Percentiles rank a stretch among this genome's conserved stretches.
These are phyloP conservation scores for Polytrichum formosum DNA, from an alignment of 225 moss, liverwort and hornwort genomes.

Conservation along the genomic window DNA sequence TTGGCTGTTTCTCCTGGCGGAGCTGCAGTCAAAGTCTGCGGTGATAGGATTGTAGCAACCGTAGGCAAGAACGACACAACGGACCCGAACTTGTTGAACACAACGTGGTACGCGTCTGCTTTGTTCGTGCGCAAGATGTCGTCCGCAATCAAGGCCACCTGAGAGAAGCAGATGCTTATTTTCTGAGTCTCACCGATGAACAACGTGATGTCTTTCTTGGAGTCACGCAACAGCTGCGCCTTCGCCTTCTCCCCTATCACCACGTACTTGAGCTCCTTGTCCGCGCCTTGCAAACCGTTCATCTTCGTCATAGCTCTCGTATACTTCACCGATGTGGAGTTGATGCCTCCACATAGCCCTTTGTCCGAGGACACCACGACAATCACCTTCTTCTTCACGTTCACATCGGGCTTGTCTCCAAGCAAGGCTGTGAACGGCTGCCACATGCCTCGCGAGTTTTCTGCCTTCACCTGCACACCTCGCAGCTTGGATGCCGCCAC, in stretches of 20 bases:
- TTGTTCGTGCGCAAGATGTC: constrained; percentile 35
- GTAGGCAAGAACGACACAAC: constrained; percentile 55
- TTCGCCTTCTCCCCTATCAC: constrained; percentile 50
- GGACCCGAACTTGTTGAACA: constrained; percentile 54
- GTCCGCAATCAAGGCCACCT: constrained; percentile 48
- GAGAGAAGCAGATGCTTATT: constrained; percentile 36
- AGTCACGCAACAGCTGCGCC: constrained; percentile 43
- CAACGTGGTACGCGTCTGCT: constrained; percentile 30
- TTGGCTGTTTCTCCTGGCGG: constrained; percentile 14
- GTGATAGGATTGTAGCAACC: constrained; percentile 39
- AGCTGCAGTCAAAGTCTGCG: constrained; percentile 22
- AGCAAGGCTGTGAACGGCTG: constrained; percentile 52
- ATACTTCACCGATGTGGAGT: constrained; percentile 50
- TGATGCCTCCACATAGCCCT: constrained; percentile 56
- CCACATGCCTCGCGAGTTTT: constrained; percentile 52
- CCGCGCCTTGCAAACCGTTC: constrained; percentile 20
- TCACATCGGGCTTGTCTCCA: constrained; percentile 31
- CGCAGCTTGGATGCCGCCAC: constrained; percentile 64
- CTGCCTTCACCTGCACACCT: constrained; percentile 43
- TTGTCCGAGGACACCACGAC: constrained; percentile 43
- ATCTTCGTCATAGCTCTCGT: constrained; percentile 18
- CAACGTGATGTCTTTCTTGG: constrained; percentile 13
- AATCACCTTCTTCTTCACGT: constrained; percentile 7
- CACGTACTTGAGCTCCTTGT: constrained; percentile 26
- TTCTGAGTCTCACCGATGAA: constrained; percentile 59